phyloP scores from a whole-genome alignment of 805 yeast genomes.

The Torulaspora microellipsoides region DNA sequence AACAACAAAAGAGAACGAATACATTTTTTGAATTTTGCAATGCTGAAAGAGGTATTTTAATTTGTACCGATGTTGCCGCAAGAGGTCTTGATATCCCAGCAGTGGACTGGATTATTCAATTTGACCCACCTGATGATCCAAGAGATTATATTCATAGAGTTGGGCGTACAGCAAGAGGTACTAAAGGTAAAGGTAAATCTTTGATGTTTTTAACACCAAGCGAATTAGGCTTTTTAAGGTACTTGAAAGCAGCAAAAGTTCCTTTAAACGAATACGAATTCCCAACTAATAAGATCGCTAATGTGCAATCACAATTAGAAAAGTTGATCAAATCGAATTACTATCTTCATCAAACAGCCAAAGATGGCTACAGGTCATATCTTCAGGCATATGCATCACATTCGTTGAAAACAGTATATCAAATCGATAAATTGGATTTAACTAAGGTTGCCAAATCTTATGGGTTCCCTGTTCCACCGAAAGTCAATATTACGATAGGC shows the following conservation, averaged over 20 bases:
- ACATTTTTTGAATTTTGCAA: conserved; percentile 98
- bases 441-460: conserved; percentile 93
- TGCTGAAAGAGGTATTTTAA: conserved; percentile 86
- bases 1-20: conserved; percentile 97
- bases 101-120: conserved; percentile 98
- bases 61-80: conserved; percentile 98
- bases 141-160: conserved; percentile 98
- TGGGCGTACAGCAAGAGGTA: conserved; percentile 97
- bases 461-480: conserved; percentile 94
- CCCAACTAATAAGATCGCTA: conserved; percentile 90
- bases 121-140: conserved; percentile 99
- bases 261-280: conserved; percentile 97
- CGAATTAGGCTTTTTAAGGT: conserved; percentile 91
- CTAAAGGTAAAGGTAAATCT: conserved; percentile 84
- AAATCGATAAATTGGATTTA: conserved; percentile 89
- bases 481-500: conserved; percentile 93
- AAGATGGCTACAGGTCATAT: conserved; percentile 95
- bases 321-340: conserved; percentile 87
- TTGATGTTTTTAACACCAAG: conserved; percentile 92
- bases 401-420: conserved; percentile 92
- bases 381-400: conserved; percentile 97
- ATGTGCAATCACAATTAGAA: conserved; percentile 89
- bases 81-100: conserved; percentile 98
- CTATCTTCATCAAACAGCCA: conserved; percentile 92
- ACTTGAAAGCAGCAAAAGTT: conserved; percentile 93